A percentile compares a stretch with the other conserved stretches of the same genome.
Conservation (phyloP, 2,329 filamentous ascomycete species). For the Rachicladosporium sp. region DNA sequence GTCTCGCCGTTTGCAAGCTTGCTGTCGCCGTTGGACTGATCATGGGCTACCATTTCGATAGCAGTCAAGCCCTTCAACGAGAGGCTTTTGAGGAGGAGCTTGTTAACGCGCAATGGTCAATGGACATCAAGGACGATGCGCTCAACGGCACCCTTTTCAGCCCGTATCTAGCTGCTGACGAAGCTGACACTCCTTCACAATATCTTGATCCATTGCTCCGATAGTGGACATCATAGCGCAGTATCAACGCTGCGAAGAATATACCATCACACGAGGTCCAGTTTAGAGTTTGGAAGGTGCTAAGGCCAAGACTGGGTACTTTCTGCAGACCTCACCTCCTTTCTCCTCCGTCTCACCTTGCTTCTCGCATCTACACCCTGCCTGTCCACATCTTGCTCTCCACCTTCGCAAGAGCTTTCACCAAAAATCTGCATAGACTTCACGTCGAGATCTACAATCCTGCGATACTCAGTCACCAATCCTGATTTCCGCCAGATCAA, state of each 20-base stretch:
- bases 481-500: too few relatives aligned
- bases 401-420: too few relatives aligned
- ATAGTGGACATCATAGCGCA: conserved; percentile 1
- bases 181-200: neutral
- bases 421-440: too few relatives aligned
- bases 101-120: neutral
- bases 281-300: neutral
- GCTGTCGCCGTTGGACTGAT: conserved; percentile 1
- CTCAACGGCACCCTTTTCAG: neutral
- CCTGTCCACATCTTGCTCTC: too few relatives aligned
- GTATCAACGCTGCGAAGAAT: conserved; percentile 6
- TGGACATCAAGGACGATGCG: neutral
- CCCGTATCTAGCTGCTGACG: conserved; percentile 1
- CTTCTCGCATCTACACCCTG: too few relatives aligned
- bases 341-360: neutral
- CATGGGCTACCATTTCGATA: neutral
- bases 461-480: too few relatives aligned
- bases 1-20: conserved; percentile 36
- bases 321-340: too few relatives aligned
- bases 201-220: conserved; percentile 6
- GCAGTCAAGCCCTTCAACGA: neutral
- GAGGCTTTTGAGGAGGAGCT: neutral
- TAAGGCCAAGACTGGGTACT: neutral
- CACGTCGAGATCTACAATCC: too few relatives aligned
- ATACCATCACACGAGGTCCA: conserved; percentile 6